Percentiles rank a stretch among this genome's conserved stretches.
These are phyloP conservation scores for Mycena rosella DNA, from an alignment of 768 basidiomycete species.

Conservation along the genomic window DNA sequence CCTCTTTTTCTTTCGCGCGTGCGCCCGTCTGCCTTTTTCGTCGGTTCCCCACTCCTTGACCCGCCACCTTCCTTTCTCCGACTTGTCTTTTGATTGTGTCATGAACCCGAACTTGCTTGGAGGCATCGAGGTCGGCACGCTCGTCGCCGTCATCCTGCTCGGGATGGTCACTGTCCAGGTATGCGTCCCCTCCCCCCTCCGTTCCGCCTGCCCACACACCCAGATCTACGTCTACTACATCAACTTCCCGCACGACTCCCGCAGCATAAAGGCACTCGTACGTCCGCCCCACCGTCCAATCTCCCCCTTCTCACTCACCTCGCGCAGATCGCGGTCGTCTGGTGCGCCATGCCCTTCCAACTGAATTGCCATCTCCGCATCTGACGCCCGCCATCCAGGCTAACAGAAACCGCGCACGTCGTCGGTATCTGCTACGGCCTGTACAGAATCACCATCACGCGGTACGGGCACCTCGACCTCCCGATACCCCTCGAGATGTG, in stretches of 20 bases:
- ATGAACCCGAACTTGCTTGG: slow-evolving; percentile 28
- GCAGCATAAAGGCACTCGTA: slow-evolving; percentile 26
- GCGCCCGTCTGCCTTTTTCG: slow-evolving; percentile 2
- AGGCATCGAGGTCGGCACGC: slow-evolving; percentile 29
- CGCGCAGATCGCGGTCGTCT: slow-evolving; percentile 27
- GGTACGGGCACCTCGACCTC: slow-evolving; percentile 31
- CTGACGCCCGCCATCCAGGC: neutral
- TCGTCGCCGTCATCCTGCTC: slow-evolving; percentile 26
- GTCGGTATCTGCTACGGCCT: slow-evolving; percentile 31
- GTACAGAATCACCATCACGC: slow-evolving; percentile 30
- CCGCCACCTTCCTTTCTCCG: slow-evolving; percentile 4
- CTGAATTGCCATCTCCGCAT: neutral
- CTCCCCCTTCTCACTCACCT: neutral
- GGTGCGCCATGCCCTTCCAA: slow-evolving; percentile 4
- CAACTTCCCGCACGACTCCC: slow-evolving; percentile 33
- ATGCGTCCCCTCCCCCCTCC: neutral
- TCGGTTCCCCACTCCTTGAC: slow-evolving; percentile 19
- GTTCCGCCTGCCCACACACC: no score
- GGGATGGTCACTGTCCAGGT: slow-evolving; percentile 36
- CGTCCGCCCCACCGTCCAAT: neutral
- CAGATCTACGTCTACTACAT: slow-evolving; percentile 35
- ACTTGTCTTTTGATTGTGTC: no score
- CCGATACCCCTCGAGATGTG: slow-evolving; percentile 30
- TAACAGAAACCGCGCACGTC: slow-evolving; percentile 25
- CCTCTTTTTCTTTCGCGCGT: no score